Evolutionary conservation across 2,329 filamentous ascomycete species (phyloP).

Genomic region (Calonectria pteridis): DNA sequence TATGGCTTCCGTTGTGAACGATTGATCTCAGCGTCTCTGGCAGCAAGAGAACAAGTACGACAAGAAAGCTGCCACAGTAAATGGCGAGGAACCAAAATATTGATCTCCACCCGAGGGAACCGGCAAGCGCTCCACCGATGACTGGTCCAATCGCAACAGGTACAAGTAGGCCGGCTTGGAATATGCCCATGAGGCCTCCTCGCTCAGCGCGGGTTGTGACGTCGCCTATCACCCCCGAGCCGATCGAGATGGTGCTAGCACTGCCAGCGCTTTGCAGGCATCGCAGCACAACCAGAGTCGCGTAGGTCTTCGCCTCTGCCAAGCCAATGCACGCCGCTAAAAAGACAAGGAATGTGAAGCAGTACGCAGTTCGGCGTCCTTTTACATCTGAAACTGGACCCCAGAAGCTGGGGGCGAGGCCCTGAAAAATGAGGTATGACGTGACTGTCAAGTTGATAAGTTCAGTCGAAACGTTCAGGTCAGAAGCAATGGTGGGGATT

Average conservation of each 20-base stretch:
- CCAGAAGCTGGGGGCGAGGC: slow-evolving; percentile 64
- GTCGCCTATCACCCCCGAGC: slow-evolving; percentile 50
- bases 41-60: neutral
- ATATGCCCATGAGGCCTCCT: slow-evolving; percentile 47
- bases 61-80: slow-evolving; percentile 25
- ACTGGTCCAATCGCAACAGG: slow-evolving; percentile 59
- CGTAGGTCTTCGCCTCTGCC: slow-evolving; percentile 57
- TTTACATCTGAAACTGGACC: slow-evolving; percentile 62
- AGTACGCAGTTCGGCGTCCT: slow-evolving; percentile 60
- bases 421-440: slow-evolving; percentile 66
- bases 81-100: slow-evolving; percentile 40
- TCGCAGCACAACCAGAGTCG: slow-evolving; percentile 58
- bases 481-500: slow-evolving; percentile 57
- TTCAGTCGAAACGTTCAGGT: slow-evolving; percentile 54
- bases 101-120: slow-evolving; percentile 34
- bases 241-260: slow-evolving; percentile 51
- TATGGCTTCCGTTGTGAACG: slow-evolving; percentile 55
- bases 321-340: slow-evolving; percentile 60
- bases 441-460: slow-evolving; percentile 60
- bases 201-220: slow-evolving; percentile 45
- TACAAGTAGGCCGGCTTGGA: slow-evolving; percentile 46
- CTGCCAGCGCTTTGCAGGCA: slow-evolving; percentile 62
- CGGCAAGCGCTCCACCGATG: slow-evolving; percentile 56
- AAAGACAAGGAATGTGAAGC: slow-evolving; percentile 60
- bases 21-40: slow-evolving; percentile 33